Base-by-base conservation (phyloP, 2,329 filamentous ascomycete genomes). In the Fusarium sp. region DNA sequence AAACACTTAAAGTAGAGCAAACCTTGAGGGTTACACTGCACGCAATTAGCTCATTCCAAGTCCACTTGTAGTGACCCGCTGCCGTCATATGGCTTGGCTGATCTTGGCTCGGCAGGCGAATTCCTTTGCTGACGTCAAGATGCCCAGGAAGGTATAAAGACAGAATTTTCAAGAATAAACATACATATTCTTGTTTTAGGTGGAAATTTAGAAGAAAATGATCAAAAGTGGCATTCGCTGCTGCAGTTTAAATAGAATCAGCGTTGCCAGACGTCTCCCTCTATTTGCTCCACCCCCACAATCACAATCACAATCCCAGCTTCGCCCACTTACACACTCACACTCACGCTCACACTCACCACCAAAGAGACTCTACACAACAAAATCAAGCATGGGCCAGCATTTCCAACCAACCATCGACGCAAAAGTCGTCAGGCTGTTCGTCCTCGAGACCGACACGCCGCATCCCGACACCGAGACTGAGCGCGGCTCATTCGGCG, bases 371-470 rank as follows among this genome's bases (percentile, higher is more conserved):
- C 11, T 28, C 9, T 48, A 61, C 22, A 61, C 34, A 32, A 55
- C 45, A 38, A 19, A 12, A 8, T 48, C 34, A 31, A 61, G 50
- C 31, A 73, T 73, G 72, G 50, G 64, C 4, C 70, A 72, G 3
- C 68, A 69, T 24, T 72, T 58, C 54, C 70, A 68, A 19, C 72
- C 71, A 7, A 63, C 62, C 1, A 65, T 71, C 11, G 63, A 70
- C 49, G 61, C 67, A 7, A 45, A 62, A 22, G 68, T 72, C 39
- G 64, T 80, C 11, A 75, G 72, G 10, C 73, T 81, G 63, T 75
- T 87, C 50, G 83, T 88, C 55, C 78, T 88, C 7, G 85, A 88
- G 71, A 87, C 85, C 1, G 85, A 88, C 64, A 76, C 80, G 51
- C 79, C 83, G 25, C 81, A 86, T 60, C 80, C 81, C 11, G 77